Conservation (phyloP, 208 protist species). For the Leishmania turanica region DNA sequence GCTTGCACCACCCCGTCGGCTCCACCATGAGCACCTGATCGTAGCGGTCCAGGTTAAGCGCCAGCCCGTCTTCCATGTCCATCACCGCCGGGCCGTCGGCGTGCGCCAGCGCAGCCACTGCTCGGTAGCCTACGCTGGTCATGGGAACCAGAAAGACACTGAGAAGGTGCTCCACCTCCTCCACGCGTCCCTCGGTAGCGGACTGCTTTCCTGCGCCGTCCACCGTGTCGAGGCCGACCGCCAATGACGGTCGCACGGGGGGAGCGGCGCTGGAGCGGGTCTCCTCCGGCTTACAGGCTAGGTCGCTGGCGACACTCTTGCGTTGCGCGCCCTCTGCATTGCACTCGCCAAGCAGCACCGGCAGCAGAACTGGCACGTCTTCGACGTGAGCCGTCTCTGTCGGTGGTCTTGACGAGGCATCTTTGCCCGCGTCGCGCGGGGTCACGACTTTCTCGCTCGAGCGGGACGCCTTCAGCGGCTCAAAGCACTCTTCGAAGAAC, state of each 20-base stretch:
- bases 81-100: neutral
- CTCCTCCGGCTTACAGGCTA: neutral
- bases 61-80: conserved; percentile 41
- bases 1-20: conserved; percentile 82
- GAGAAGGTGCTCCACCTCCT: conserved; percentile 16
- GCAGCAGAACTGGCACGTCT: conserved; percentile 22
- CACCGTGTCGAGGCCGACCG: neutral
- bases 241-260: neutral
- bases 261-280: neutral
- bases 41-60: conserved; percentile 48
- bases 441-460: neutral
- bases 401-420: neutral
- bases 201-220: neutral
- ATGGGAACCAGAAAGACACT: conserved; percentile 33
- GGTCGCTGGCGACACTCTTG: neutral
- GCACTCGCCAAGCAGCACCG: conserved; percentile 5
- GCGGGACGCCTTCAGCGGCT: neutral
- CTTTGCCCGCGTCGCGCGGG: neutral
- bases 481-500: conserved; percentile 35
- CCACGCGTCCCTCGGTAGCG: neutral
- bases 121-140: conserved; percentile 20
- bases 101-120: conserved; percentile 14
- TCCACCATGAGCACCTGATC: conserved; percentile 72
- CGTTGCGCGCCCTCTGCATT: neutral
- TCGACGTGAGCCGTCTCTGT: conserved; percentile 5